phyloP scores from a whole-genome alignment of 306 rosid species.

The Medicago ruthenica region DNA sequence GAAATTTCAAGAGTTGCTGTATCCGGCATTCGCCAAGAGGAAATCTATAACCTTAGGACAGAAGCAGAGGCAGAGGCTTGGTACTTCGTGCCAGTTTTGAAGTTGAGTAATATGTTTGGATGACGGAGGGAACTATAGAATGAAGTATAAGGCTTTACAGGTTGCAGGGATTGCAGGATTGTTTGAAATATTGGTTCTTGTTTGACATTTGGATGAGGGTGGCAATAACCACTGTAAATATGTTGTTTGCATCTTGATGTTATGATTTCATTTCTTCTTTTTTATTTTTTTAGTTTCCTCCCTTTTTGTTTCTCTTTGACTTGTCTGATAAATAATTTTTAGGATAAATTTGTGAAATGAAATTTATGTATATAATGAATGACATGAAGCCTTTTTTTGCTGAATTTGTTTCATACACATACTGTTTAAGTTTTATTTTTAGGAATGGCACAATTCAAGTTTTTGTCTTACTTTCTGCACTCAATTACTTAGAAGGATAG shows the following conservation, averaged over 20 bases:
- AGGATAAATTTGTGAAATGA: slow-evolving; percentile 55
- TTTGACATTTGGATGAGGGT: slow-evolving; percentile 53
- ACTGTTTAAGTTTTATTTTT: background rate
- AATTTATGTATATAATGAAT: slow-evolving; percentile 55
- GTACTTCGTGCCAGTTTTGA: slow-evolving; percentile 99
- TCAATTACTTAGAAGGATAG: no score
- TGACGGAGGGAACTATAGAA: slow-evolving; percentile 32
- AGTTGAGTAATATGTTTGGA: slow-evolving; percentile 44
- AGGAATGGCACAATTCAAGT: background rate
- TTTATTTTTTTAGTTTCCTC: background rate
- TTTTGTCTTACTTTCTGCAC: slow-evolving; percentile 12
- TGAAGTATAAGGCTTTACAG: slow-evolving; percentile 52
- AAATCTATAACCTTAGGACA: slow-evolving; percentile 73
- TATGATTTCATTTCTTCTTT: slow-evolving; percentile 38
- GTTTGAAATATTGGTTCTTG: slow-evolving; percentile 49
- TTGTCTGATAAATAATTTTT: slow-evolving; percentile 88
- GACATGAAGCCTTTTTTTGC: slow-evolving; percentile 8
- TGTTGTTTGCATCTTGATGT: slow-evolving; percentile 66
- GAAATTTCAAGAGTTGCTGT: slow-evolving; percentile 76
- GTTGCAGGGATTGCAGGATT: slow-evolving; percentile 56
- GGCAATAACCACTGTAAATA: slow-evolving; percentile 68
- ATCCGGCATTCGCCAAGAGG: slow-evolving; percentile 79
- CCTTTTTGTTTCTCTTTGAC: slow-evolving; percentile 41
- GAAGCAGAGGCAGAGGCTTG: slow-evolving; percentile 95
- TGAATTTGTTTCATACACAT: background rate